These are phyloP conservation scores for Dimocarpus longan DNA, from an alignment of 345 rosid genomes.

Conservation along the genomic window DNA sequence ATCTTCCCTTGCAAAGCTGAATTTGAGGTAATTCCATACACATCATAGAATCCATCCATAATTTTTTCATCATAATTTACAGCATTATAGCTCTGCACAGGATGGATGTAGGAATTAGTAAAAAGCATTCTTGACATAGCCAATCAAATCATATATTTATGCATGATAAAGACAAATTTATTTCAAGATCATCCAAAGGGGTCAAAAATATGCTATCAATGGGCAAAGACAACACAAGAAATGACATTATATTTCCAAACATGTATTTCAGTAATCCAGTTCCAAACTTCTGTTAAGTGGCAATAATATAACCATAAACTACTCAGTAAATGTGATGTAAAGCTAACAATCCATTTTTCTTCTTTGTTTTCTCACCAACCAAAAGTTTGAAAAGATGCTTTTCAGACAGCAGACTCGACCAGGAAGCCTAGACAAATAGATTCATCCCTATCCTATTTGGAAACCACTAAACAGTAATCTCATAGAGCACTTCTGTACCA, in stretches of 20 bases:
- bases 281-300: background rate
- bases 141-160: constrained; percentile 6
- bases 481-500: background rate
- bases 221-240: background rate
- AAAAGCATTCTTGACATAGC: background rate
- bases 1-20: constrained; percentile 65
- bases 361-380: background rate
- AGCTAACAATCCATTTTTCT: background rate
- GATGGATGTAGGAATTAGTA: constrained; percentile 4
- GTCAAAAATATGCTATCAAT: constrained; percentile 13
- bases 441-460: background rate
- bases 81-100: constrained; percentile 78
- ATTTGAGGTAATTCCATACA: constrained; percentile 65
- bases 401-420: background rate
- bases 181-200: constrained; percentile 19
- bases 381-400: background rate
- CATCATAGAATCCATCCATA: constrained; percentile 89
- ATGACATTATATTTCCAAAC: background rate
- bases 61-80: constrained; percentile 84
- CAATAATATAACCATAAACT: background rate
- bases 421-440: background rate
- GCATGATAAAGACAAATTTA: constrained; percentile 17
- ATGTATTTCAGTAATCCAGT: background rate
- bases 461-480: background rate
- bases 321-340: background rate